These are phyloP conservation scores for Oidiodendron maius DNA, from an alignment of 495 filamentous ascomycete species.

Conservation along the genomic window DNA sequence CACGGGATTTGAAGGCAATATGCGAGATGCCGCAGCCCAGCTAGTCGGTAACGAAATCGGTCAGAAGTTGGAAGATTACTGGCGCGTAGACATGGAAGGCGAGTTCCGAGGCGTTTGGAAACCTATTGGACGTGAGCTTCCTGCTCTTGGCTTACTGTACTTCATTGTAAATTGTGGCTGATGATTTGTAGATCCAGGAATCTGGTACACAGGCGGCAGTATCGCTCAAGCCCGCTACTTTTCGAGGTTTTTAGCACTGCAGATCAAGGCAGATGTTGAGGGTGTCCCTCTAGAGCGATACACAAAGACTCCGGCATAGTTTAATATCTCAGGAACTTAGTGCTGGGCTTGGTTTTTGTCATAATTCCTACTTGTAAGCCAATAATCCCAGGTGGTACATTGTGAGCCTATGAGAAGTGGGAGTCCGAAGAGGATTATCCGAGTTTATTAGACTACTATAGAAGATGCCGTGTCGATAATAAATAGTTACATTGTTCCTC, in stretches of 20 bases:
- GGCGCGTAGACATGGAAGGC: conserved; percentile 26
- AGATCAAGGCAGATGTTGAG: conserved; percentile 25
- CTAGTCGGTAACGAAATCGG: conserved; percentile 24
- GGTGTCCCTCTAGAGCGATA: neutral
- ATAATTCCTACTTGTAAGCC: too few species aligned
- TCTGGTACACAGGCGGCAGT: conserved; percentile 14
- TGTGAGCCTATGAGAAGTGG: too few species aligned
- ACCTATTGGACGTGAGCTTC: conserved; percentile 22
- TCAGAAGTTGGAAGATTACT: conserved; percentile 24
- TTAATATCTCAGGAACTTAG: too few species aligned
- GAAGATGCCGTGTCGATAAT: too few species aligned
- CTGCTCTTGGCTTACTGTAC: neutral
- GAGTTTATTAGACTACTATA: too few species aligned
- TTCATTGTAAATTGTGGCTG: neutral
- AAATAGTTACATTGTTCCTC: too few species aligned
- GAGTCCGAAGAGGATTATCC: too few species aligned
- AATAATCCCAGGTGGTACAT: too few species aligned
- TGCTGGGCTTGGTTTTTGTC: too few species aligned
- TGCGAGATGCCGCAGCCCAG: conserved; percentile 11
- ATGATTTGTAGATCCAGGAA: conserved; percentile 23
- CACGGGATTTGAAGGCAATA: conserved; percentile 29
- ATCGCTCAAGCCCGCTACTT: conserved; percentile 23
- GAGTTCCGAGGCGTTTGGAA: conserved; percentile 30
- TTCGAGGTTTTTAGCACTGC: conserved; percentile 24
- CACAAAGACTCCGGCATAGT: neutral